A percentile compares a stretch with the other conserved stretches of the same genome.
phyloP scores from a whole-genome alignment of 768 basidiomycete genomes.

The Leccinellum albellum region DNA sequence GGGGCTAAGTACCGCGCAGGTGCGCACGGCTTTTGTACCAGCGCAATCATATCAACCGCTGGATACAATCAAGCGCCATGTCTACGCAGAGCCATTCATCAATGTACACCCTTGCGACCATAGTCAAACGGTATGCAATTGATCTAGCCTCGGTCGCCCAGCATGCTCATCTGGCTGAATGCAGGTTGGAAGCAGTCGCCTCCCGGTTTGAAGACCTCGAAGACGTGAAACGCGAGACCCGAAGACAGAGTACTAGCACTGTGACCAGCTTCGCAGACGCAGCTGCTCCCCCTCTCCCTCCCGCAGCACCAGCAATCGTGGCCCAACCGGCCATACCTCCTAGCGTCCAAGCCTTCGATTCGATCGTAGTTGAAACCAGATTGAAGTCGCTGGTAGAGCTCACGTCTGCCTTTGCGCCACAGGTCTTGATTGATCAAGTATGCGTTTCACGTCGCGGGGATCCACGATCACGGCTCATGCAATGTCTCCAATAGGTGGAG shows the following conservation, averaged over 20 bases:
- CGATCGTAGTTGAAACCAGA: conserved; percentile 66
- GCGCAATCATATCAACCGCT: neutral
- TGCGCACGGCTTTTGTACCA: neutral
- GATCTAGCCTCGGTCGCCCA: conserved; percentile 8
- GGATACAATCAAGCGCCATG: conserved; percentile 12
- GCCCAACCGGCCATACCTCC: conserved; percentile 45
- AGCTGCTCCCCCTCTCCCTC: conserved; percentile 27
- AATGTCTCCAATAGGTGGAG: conserved; percentile 46
- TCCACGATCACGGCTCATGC: conserved; percentile 3
- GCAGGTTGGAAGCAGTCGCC: conserved; percentile 87
- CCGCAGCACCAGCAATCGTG: conserved; percentile 36
- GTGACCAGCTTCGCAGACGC: conserved; percentile 24
- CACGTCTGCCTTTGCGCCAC: conserved; percentile 64
- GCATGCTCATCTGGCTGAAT: neutral
- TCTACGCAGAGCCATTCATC: conserved; percentile 41
- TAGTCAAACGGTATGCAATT: conserved; percentile 70
- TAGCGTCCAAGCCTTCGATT: conserved; percentile 70
- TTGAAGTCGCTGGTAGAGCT: conserved; percentile 72
- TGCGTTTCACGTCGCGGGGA: conserved; percentile 19
- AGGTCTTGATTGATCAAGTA: conserved; percentile 78
- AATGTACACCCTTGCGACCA: conserved; percentile 72
- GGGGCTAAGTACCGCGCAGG: neutral
- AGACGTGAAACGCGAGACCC: conserved; percentile 29
- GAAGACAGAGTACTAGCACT: conserved; percentile 31
- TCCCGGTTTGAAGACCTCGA: conserved; percentile 95